phyloP scores from a whole-genome alignment of 2,329 filamentous ascomycete genomes.

The Fusarium circinatum region DNA sequence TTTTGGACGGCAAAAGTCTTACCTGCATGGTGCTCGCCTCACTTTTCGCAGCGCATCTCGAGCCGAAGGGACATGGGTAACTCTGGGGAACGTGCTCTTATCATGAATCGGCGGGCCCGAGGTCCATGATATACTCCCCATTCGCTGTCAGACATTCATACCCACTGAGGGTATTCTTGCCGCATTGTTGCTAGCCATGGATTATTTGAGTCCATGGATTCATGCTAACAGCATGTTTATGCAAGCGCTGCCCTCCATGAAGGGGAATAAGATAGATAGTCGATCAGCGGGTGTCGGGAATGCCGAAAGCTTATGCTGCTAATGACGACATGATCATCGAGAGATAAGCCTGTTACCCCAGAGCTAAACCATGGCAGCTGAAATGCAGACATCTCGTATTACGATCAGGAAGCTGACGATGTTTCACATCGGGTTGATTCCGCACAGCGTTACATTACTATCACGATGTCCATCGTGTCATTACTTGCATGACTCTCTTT shows the following conservation, averaged over 20 bases:
- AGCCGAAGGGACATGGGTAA: not conserved
- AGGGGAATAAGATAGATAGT: not conserved
- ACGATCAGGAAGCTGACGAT: too few relatives aligned
- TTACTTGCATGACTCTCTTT: not conserved
- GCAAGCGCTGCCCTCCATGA: not conserved
- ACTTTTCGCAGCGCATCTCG: not conserved
- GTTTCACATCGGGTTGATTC: not conserved
- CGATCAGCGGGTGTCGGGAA: not conserved
- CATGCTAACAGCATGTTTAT: not conserved
- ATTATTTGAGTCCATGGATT: not conserved
- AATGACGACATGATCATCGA: not conserved
- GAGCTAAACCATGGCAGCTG: not conserved
- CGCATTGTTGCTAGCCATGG: accelerated
- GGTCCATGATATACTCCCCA: not conserved
- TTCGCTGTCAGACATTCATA: not conserved
- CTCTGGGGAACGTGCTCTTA: not conserved
- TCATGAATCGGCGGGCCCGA: not conserved
- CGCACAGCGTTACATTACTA: not conserved
- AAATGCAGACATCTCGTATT: not conserved
- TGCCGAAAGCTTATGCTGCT: not conserved
- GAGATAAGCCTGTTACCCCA: not conserved
- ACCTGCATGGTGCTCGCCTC: not conserved
- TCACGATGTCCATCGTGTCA: not conserved
- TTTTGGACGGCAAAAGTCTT: accelerated
- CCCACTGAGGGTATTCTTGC: not conserved